Evolutionary conservation across 1,139 yeast genomes (phyloP), one percentile per base, ranked within the genome.

Genomic region (Diutina neorugosa): DNA sequence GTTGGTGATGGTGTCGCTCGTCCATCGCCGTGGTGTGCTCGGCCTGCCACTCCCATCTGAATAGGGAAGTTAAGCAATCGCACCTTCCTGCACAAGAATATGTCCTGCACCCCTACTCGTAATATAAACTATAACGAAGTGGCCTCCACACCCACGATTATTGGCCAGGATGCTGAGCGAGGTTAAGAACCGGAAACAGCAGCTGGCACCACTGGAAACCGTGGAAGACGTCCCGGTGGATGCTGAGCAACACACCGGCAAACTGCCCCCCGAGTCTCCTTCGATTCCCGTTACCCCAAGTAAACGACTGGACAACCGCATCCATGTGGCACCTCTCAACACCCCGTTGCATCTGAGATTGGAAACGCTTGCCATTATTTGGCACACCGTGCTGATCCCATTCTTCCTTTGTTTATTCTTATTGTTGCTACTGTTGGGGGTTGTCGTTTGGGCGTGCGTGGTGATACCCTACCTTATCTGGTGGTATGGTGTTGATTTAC

Each of bases 361-460:
- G 37, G 86, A 89, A 62, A 88, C 93, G 1, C 62, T 84, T 4
- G 84, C 84, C 1, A 81, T 91, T 20, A 74, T 87, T 4, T 80
- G 88, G 82, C 96, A 90, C 65, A 81, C 86, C 2, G 73, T 87
- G 25, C 76, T 88, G 3, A 83, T 91, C 49, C 89, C 94, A 0
- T 63, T 77, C 1, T 78, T 81, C 56, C 63, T 76, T 1, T 69
- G 82, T 9, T 57, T 82, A 11, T 78, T 86, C 58, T 63, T 74
- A 23, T 68, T 86, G 52, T 65, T 85, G 3, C 67, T 81, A 3
- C 73, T 85, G 51, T 74, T 90, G 2, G 84, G 87, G 25, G 86
- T 90, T 56, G 62, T 81, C 3, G 70, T 82, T 48, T 90, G 97
- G 96, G 71, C 86, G 11, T 61, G 81, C 12, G 60, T 85, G 3